Conservation (phyloP, 2,329 filamentous ascomycete species). For the Cladosporium sp. region DNA sequence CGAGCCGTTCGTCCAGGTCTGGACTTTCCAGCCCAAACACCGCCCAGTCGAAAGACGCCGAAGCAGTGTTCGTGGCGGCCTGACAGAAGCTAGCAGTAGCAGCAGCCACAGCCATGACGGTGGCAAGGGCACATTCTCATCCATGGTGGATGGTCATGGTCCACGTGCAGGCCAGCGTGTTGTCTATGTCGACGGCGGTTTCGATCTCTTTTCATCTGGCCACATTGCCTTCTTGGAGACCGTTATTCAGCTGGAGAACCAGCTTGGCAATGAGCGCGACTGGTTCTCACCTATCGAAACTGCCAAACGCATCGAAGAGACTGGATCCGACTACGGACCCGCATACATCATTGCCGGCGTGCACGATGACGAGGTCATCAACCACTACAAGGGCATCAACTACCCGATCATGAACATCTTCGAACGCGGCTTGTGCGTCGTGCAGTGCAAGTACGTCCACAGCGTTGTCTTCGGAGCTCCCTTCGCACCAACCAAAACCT, state of each 20-base stretch:
- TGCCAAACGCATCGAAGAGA: conserved; percentile 58
- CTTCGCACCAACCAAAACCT: conserved; percentile 75
- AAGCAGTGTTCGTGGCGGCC: not conserved
- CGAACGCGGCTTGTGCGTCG: conserved; percentile 88
- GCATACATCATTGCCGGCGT: conserved; percentile 89
- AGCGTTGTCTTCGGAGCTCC: conserved; percentile 86
- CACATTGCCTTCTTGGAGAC: conserved; percentile 90
- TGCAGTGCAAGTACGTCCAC: conserved; percentile 92
- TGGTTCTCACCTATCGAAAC: conserved; percentile 69
- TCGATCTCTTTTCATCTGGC: conserved; percentile 92
- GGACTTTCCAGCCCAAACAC: conserved; percentile 60
- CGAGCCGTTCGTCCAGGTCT: conserved; percentile 75
- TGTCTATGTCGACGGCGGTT: conserved; percentile 94
- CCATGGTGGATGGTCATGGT: conserved; percentile 66
- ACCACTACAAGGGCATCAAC: conserved; percentile 93
- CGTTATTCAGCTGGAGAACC: conserved; percentile 70
- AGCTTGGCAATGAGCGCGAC: conserved; percentile 60
- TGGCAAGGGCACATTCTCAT: conserved; percentile 62
- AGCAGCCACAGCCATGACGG: conserved; percentile 38
- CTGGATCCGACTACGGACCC: conserved; percentile 70
- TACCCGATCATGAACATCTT: conserved; percentile 99
- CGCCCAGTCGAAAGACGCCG: conserved; percentile 11
- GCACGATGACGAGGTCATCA: conserved; percentile 92
- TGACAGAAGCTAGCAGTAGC: conserved; percentile 13
- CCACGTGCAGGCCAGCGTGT: conserved; percentile 75